phyloP scores from a whole-genome alignment of 2,329 filamentous ascomycete species.

The Zarea fungicola region DNA sequence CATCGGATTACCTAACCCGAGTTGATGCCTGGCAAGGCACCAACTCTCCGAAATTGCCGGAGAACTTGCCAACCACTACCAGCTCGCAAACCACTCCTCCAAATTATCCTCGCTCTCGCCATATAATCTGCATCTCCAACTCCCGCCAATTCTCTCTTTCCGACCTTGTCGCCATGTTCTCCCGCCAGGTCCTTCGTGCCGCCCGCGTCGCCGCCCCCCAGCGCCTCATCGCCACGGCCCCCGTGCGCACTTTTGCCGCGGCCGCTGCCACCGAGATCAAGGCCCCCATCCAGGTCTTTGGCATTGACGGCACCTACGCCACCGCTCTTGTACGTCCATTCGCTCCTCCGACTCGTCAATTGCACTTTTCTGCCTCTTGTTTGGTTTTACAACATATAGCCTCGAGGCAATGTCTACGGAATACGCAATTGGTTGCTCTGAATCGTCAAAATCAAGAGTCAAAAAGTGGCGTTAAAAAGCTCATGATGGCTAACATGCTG shows the following conservation, averaged over 20 bases:
- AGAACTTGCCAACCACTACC: slow-evolving; percentile 29
- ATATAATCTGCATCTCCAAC: slow-evolving; percentile 22
- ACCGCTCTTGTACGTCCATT: slow-evolving; percentile 79
- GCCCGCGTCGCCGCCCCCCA: slow-evolving; percentile 56
- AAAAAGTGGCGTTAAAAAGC: background rate
- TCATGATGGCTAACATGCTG: slow-evolving; percentile 17
- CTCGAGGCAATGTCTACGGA: too few species aligned
- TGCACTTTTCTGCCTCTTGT: background rate
- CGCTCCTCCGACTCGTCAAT: background rate
- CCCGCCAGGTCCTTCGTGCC: slow-evolving; percentile 54
- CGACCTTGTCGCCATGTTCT: slow-evolving; percentile 45
- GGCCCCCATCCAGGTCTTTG: slow-evolving; percentile 87
- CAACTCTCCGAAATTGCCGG: slow-evolving; percentile 38
- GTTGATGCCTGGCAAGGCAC: slow-evolving; percentile 40
- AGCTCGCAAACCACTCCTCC: slow-evolving; percentile 19
- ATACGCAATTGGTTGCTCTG: too few species aligned
- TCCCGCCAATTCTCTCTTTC: slow-evolving; percentile 17
- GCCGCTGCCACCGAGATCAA: slow-evolving; percentile 62
- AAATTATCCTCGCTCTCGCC: background rate
- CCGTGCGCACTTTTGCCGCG: slow-evolving; percentile 75
- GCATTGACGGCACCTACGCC: slow-evolving; percentile 96
- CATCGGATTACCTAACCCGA: slow-evolving; percentile 15
- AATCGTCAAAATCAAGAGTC: too few species aligned
- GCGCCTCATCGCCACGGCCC: slow-evolving; percentile 45
- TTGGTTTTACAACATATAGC: too few species aligned